Evolutionary conservation across 306 rosid species (phyloP).

Genomic region (Citrullus amarus): DNA sequence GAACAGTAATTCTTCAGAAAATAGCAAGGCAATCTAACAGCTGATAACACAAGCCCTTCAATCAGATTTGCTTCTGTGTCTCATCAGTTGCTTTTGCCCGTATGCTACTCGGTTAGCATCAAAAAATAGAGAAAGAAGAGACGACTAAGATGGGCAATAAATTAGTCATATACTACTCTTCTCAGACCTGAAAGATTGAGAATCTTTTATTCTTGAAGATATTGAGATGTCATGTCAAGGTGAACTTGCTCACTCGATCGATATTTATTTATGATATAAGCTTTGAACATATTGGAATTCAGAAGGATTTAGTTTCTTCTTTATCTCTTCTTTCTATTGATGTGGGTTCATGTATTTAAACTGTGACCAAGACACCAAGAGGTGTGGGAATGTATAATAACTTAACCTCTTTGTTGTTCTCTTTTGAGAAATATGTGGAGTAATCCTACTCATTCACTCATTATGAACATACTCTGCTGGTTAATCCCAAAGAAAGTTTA

Average conservation of each 20-base stretch:
- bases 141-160: background rate
- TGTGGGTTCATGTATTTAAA: background rate
- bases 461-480: background rate
- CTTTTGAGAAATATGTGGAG: background rate
- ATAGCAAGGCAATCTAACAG: conserved; percentile 29
- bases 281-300: background rate
- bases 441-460: background rate
- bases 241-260: background rate
- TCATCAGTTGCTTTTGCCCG: background rate
- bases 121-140: background rate
- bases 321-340: background rate
- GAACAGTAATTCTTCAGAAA: conserved; percentile 52
- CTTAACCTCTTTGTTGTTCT: background rate
- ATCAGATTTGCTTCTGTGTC: background rate
- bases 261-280: background rate
- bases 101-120: background rate
- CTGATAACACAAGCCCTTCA: conserved; percentile 9
- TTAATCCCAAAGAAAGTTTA: background rate
- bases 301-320: background rate
- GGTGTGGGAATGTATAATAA: background rate
- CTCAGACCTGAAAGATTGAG: background rate
- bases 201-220: background rate
- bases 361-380: background rate
- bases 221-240: background rate
- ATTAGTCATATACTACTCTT: background rate